These are phyloP conservation scores for Hamigera avellanea DNA, from an alignment of 495 filamentous ascomycete species.

Conservation along the genomic window DNA sequence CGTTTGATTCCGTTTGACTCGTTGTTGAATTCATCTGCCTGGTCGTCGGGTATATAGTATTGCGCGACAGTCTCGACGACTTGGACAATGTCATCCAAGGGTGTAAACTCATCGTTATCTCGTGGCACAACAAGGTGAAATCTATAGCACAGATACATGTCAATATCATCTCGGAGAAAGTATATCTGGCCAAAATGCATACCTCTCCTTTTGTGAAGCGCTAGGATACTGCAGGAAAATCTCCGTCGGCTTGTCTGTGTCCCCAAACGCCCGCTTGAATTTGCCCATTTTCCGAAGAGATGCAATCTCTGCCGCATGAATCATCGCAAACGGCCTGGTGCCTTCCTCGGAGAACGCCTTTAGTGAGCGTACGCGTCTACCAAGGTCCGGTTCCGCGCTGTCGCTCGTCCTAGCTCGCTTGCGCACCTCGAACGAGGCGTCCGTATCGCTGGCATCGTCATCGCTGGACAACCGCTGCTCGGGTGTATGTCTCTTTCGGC, in stretches of 20 bases:
- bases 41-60: conserved; percentile 59
- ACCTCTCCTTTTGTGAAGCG: conserved; percentile 55
- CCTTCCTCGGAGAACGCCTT: conserved; percentile 48
- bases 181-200: conserved; percentile 16
- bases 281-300: conserved; percentile 32
- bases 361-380: conserved; percentile 47
- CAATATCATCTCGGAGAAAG: no score
- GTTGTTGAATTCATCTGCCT: conserved; percentile 55
- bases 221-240: conserved; percentile 65
- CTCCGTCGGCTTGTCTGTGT: conserved; percentile 36
- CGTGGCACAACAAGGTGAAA: conserved; percentile 69
- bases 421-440: conserved; percentile 32
- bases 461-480: conserved; percentile 38
- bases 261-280: conserved; percentile 34
- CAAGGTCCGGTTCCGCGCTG: conserved; percentile 40
- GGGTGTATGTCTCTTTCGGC: conserved; percentile 35
- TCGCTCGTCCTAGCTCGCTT: conserved; percentile 34
- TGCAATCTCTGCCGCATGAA: conserved; percentile 61
- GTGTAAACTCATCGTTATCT: conserved; percentile 69
- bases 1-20: conserved; percentile 62
- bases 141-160: conserved; percentile 26
- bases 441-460: conserved; percentile 27
- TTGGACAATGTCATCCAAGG: conserved; percentile 71
- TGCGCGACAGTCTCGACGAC: conserved; percentile 63
- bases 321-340: conserved; percentile 37